Base-by-base conservation (phyloP, 1,139 yeast species). In the Lodderomyces orthopsilosis region DNA sequence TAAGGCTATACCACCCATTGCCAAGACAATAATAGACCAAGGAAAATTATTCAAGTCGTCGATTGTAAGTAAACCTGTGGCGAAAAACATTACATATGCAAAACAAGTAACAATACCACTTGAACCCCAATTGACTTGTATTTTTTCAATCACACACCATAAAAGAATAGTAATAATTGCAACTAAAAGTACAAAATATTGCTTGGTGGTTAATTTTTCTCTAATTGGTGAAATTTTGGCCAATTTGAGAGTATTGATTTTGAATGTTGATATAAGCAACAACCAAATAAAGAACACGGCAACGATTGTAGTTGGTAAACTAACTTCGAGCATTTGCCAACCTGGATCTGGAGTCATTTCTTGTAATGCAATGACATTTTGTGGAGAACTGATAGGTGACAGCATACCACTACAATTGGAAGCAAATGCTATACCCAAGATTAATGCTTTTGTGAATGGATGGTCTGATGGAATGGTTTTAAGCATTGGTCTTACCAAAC, bases 401-500 rank as follows among this genome's bases (percentile, higher is more conserved):
- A 95, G 85, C 95, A 90, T 90, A 55, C 98, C 98, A 22, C 96
- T 97, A 45, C 91, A 74, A 59, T 91, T 89, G 4, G 96, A 85
- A 2, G 97, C 94, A 45, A 91, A 68, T 0, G 97, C 97, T 54
- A 91, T 85, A 42, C 97, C 97, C 41, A 91, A 68, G 37, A 91
- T 86, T 54, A 91, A 70, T 2, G 95, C 91, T 59, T 87, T 83
- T 9, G 90, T 87, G 58, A 88, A 88, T 4, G 81, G 77, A 9
- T 91, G 83, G 5, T 81, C 81, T 38, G 86, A 81, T 15, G 96
- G 95, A 36, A 90, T 66, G 0, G 94, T 85, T 54, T 95, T 77
- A 54, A 91, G 70, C 35, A 91, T 71, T 0, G 97, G 96, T 61
- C 89, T 96, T 46, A 93, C 85, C 52, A 91, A 85, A 2, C 96